These are phyloP conservation scores for Pseudocercospora fijiensis DNA, from an alignment of 2,329 filamentous ascomycete species.

Conservation along the genomic window DNA sequence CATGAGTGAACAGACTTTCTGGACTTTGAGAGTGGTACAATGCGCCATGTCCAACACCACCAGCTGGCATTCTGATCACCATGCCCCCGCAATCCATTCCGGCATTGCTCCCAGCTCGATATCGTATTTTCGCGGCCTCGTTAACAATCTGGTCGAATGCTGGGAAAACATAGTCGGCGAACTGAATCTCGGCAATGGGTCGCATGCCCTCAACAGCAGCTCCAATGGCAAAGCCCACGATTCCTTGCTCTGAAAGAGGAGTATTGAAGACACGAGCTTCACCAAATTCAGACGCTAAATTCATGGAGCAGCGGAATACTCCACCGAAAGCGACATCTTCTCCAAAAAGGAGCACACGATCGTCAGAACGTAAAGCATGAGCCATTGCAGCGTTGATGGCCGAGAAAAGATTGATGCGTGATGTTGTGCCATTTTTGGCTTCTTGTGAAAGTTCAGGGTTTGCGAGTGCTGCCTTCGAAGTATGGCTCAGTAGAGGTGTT, in stretches of 20 bases:
- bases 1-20: conserved; percentile 82
- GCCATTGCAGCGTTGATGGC: conserved; percentile 87
- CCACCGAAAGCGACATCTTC: conserved; percentile 97
- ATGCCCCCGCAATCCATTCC: conserved; percentile 63
- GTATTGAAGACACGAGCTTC: conserved; percentile 93
- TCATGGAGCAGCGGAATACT: conserved; percentile 85
- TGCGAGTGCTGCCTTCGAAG: conserved; percentile 66
- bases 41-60: conserved; percentile 84
- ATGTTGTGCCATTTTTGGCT: conserved; percentile 56
- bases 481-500: conserved; percentile 78
- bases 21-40: conserved; percentile 89
- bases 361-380: conserved; percentile 77
- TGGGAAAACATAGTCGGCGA: conserved; percentile 90
- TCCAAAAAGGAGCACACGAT: conserved; percentile 86
- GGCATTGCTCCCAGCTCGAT: conserved; percentile 61
- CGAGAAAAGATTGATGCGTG: conserved; percentile 90
- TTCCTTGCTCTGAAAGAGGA: conserved; percentile 88
- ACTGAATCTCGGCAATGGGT: conserved; percentile 91
- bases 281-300: conserved; percentile 83
- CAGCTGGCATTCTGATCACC: conserved; percentile 86
- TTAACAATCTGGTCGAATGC: conserved; percentile 94
- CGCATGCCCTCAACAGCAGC: conserved; percentile 87
- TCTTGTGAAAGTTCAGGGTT: conserved; percentile 65
- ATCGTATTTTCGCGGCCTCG: conserved; percentile 85
- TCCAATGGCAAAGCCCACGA: conserved; percentile 90